Base-by-base conservation (phyloP, 1,284 basidiomycete genomes). In the Pseudomicrostroma phylloplanum region DNA sequence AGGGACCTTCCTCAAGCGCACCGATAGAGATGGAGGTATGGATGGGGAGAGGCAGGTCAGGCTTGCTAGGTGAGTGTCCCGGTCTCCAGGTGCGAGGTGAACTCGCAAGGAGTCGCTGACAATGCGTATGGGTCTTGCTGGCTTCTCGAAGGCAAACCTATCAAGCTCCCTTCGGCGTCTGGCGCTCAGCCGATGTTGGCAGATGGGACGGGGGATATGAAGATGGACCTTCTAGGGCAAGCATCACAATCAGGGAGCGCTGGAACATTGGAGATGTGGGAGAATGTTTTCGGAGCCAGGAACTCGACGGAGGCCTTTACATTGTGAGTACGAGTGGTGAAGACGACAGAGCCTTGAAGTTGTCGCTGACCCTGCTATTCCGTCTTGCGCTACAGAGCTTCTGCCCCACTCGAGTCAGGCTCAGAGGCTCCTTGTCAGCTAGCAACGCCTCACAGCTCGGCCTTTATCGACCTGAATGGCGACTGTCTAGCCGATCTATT, bases 401-500 rank as follows among this genome's bases (percentile, higher is more conserved):
- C 43, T 4, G 21, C 17, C 6, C 43, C 17, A 21, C 43, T 17
- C 15, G 43, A 21, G 51, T 2, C 19, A 23, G 15, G 51, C 51
- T 19, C 21, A 21, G 51, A 54, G 21, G 3, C 19, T 19, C n/a
- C 46, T n/a, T 98, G 96, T 80, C 84, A 82, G 13, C 79, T 94
- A 12, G 85, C 89, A 1, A 86, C 88, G 68, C 92, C 93, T 0
- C 96, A 98, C 79, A 92, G 89, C 76, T 96, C 92, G 77, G 92
- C 92, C 0, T 89, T 92, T n/a, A 85, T 97, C 17, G 94, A 99
- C 77, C 81, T 99, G 56, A 87, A 98, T 69, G 94, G 94, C 13
- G 94, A 99, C 79, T 98, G 96, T 79, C 83, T 96, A 6, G 91
- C 73, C 87, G 94, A 98, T 73, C 81, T 98, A 3, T 94, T 98